Evolutionary conservation across 2,329 filamentous ascomycete genomes (phyloP), one percentile per base, ranked within the genome.

Genomic region (Thermochaetoides dissita): DNA sequence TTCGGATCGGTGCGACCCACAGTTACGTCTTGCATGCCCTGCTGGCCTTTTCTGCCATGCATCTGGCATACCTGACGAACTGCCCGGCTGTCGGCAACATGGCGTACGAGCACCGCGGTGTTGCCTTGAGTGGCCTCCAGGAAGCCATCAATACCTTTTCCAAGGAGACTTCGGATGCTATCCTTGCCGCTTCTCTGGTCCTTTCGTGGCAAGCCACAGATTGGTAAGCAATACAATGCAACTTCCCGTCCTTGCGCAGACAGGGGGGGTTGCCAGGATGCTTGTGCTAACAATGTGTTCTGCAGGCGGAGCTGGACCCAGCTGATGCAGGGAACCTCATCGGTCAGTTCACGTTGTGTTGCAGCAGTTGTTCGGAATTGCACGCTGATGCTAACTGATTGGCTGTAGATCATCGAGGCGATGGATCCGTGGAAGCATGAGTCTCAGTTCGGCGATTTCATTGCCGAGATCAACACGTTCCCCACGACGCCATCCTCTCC

Each of bases 181-280:
- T 95, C 48, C 72, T 98, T 42, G 89, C 88, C 28, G 85, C 88
- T 30, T 95, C 89, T 28, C 77, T 95, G 36, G 74, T 96, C 38
- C 72, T 98, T 39, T 93, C 88, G 33, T 96, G 91, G 88, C 89
- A 96, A 66, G 84, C 86, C 43, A 91, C 81, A 46, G 89, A 96
- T 66, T 96, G 88, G 89, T 93, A 72, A 69, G 80, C 56, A 59
- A 59, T 66, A 56, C 34, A 51, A 52, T 58, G 54, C 53, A 52
- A 43, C 51, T 49, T 52, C 36, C 56, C 55, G 54, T 24, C 37
- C 38, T 46, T n/a, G 43, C 43, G 45, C 42, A 42, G 47, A 53
- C 44, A 40, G 34, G 51, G 17, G 17, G 17, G 17, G 17, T 5
- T 24, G 17, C 17, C 17, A 24, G 17, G 17, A 24, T 3, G 17